Evolutionary conservation across 2,329 filamentous ascomycete genomes (phyloP).

Genomic region (Ceratocystis alfenasii): DNA sequence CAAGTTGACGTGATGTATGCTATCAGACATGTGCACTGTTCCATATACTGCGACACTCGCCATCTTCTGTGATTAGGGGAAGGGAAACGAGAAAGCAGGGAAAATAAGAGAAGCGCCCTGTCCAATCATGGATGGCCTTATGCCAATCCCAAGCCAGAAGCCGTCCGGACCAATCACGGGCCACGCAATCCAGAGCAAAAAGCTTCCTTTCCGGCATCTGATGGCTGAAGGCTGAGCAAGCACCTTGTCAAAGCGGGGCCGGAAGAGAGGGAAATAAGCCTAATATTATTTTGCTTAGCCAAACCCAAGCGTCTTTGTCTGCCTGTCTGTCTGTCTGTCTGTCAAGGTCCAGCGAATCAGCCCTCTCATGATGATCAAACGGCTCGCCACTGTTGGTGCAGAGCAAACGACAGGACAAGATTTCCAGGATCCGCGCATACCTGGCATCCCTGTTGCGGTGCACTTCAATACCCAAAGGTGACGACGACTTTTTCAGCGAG

Average conservation of each 20-base stretch:
- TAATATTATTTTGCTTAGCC: background rate
- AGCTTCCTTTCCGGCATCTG: background rate
- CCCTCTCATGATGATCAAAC: background rate
- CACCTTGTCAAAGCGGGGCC: background rate
- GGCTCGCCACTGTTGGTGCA: background rate
- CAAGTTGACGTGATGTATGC: background rate
- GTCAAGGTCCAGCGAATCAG: background rate
- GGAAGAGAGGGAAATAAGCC: background rate
- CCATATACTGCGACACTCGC: background rate
- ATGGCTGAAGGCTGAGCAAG: background rate
- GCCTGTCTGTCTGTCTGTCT: background rate
- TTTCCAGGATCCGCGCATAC: background rate
- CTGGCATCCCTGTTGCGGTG: background rate
- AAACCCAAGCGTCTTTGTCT: background rate
- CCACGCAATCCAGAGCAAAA: background rate
- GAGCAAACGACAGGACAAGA: background rate
- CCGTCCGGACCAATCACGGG: background rate
- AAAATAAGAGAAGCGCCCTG: background rate
- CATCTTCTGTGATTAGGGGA: background rate
- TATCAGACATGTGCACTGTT: background rate
- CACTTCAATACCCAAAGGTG: background rate
- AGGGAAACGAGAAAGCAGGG: background rate
- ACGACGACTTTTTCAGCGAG: constrained; percentile 2
- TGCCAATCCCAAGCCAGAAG: background rate
- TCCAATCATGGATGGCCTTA: background rate